Conservation (phyloP, 371 early-diverging fungal genomes). For the Massospora cicadina region DNA sequence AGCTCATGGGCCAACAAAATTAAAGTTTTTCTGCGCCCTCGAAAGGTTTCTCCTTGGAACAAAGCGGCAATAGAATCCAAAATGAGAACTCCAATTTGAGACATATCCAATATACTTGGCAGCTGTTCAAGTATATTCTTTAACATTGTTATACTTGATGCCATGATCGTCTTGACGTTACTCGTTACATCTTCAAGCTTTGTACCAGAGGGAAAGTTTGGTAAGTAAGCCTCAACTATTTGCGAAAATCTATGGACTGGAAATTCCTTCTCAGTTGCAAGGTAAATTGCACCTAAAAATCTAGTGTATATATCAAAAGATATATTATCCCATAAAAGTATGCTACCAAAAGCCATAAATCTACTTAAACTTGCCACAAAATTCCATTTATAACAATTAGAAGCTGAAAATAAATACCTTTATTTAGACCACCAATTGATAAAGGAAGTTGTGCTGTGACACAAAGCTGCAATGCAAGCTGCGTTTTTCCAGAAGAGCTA, state of each 20-base stretch:
- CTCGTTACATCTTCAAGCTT: neutral
- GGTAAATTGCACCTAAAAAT: neutral
- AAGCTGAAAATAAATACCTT: neutral
- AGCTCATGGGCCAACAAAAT: neutral
- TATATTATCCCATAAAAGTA: neutral
- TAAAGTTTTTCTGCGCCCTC: neutral
- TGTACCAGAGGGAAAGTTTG: neutral
- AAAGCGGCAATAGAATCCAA: neutral
- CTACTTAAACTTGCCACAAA: neutral
- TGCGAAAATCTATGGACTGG: neutral
- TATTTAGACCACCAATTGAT: neutral
- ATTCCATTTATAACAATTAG: neutral
- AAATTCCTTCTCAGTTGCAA: neutral
- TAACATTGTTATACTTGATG: neutral
- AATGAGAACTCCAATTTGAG: neutral
- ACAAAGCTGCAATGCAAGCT: conserved; percentile 1
- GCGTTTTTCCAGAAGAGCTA: conserved; percentile 3
- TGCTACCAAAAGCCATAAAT: neutral
- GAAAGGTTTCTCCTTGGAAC: neutral
- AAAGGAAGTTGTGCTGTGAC: neutral
- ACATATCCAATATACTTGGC: neutral
- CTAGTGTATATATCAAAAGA: neutral
- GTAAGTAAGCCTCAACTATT: neutral
- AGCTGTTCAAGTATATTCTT: neutral
- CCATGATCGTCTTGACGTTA: neutral